Conservation (phyloP, 179 eudicot genomes). For the Gypsophila paniculata region DNA sequence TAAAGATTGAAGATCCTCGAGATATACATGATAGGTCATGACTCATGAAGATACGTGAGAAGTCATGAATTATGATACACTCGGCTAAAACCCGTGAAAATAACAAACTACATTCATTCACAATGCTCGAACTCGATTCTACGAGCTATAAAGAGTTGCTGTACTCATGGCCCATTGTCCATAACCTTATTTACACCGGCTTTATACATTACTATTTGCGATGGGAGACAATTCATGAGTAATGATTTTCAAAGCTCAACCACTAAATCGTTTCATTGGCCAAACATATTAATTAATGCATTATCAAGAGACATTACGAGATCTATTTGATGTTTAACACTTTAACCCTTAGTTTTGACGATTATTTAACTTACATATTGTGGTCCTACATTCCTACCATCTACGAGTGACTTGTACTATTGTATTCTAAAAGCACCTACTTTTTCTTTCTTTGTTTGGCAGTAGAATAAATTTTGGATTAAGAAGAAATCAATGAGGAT, state of each 20-base stretch:
- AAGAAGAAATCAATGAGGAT: too few species aligned
- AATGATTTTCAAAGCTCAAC: conserved; percentile 18
- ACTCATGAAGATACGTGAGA: too few species aligned
- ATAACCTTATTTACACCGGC: too few species aligned
- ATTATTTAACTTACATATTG: conserved; percentile 1
- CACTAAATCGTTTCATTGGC: conserved; percentile 15
- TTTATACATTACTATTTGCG: neutral
- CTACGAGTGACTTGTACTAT: neutral
- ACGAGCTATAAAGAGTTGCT: too few species aligned
- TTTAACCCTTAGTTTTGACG: conserved; percentile 13
- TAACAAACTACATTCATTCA: too few species aligned
- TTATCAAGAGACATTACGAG: neutral
- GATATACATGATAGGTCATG: too few species aligned
- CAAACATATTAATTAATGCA: conserved; percentile 13
- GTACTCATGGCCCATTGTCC: too few species aligned
- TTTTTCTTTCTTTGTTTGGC: neutral
- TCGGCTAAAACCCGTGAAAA: too few species aligned
- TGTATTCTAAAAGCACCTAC: neutral
- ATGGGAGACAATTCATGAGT: conserved; percentile 5
- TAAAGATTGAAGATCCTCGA: too few species aligned
- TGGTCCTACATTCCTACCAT: conserved; percentile 14
- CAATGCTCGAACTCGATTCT: too few species aligned
- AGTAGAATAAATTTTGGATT: too few species aligned
- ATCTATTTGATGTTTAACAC: conserved; percentile 6
- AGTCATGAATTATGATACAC: too few species aligned